Percentiles rank a stretch among this genome's conserved stretches.
phyloP scores from a whole-genome alignment of 75 land plant species.

The Pinus tabuliformis region DNA sequence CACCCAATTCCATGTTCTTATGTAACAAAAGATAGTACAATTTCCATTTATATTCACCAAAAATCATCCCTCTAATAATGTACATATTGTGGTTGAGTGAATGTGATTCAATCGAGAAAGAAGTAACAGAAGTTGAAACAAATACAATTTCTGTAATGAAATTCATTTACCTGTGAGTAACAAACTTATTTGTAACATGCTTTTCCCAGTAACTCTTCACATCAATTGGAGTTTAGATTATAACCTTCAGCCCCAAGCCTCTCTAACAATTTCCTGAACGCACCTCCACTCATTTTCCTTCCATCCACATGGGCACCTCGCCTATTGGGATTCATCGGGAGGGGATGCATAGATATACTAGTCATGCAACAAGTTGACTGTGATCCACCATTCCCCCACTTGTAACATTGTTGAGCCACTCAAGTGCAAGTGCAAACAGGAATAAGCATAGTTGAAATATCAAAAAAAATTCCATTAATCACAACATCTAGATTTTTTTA shows the following conservation, averaged over 20 bases:
- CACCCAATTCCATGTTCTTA: too few relatives aligned
- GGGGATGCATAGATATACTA: conserved; percentile 50
- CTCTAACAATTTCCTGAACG: conserved; percentile 64
- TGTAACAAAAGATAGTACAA: too few relatives aligned
- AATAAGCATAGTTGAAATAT: conserved; percentile 46
- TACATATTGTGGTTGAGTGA: too few relatives aligned
- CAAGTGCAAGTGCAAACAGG: conserved; percentile 76
- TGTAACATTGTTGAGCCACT: conserved; percentile 56
- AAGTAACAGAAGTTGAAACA: too few relatives aligned
- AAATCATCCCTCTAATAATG: too few relatives aligned
- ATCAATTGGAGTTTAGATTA: conserved; percentile 51
- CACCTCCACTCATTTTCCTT: conserved; percentile 71
- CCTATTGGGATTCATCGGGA: conserved; percentile 57
- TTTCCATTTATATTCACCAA: too few relatives aligned
- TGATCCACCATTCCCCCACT: conserved; percentile 77
- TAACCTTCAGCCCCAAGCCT: conserved; percentile 53
- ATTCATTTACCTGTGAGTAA: conserved; percentile 58
- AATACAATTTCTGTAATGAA: too few relatives aligned
- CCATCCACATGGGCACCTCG: conserved; percentile 65
- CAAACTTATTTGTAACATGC: conserved; percentile 82
- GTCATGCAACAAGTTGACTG: conserved; percentile 78
- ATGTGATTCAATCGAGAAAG: too few relatives aligned
- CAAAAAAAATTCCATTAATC: conserved; percentile 46
- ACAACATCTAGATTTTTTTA: conserved; percentile 38
- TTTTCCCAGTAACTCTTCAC: conserved; percentile 73